Evolutionary conservation across 1,284 basidiomycete species (phyloP).

Genomic region (Sutorius eximius): DNA sequence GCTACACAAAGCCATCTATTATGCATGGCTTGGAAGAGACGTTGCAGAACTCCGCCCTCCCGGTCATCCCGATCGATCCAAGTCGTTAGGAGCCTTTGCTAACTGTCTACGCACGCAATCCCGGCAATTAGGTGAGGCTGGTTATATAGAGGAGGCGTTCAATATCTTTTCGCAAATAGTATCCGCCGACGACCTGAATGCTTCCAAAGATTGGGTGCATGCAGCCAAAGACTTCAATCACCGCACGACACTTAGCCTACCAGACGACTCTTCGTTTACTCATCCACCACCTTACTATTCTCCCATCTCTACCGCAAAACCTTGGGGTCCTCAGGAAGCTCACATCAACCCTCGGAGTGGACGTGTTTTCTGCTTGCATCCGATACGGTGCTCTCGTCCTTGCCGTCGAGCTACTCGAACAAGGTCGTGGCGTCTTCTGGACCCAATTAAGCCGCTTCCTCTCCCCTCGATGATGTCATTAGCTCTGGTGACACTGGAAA

Average conservation of each 20-base stretch:
- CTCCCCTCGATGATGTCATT: background rate
- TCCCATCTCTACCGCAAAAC: background rate
- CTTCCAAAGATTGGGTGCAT: background rate
- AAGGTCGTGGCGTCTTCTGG: background rate
- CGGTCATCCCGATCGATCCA: too few species aligned
- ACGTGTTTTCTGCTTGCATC: background rate
- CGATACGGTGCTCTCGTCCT: background rate
- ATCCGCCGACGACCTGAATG: background rate
- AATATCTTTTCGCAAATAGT: background rate
- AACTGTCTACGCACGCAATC: too few species aligned
- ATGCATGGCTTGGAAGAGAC: too few species aligned
- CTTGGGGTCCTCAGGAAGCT: background rate
- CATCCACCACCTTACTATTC: background rate
- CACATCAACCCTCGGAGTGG: background rate
- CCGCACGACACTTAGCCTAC: background rate
- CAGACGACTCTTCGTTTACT: background rate
- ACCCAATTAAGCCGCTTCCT: background rate
- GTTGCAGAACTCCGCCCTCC: too few species aligned
- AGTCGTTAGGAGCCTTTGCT: too few species aligned
- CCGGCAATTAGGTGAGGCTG: too few species aligned
- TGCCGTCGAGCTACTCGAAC: background rate
- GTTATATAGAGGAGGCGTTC: too few species aligned
- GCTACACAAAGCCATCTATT: too few species aligned
- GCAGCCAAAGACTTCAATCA: background rate
- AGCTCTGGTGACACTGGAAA: background rate